These are phyloP conservation scores for Pestalotiopsis sp. DNA, from an alignment of 2,329 filamentous ascomycete genomes.

Conservation along the genomic window DNA sequence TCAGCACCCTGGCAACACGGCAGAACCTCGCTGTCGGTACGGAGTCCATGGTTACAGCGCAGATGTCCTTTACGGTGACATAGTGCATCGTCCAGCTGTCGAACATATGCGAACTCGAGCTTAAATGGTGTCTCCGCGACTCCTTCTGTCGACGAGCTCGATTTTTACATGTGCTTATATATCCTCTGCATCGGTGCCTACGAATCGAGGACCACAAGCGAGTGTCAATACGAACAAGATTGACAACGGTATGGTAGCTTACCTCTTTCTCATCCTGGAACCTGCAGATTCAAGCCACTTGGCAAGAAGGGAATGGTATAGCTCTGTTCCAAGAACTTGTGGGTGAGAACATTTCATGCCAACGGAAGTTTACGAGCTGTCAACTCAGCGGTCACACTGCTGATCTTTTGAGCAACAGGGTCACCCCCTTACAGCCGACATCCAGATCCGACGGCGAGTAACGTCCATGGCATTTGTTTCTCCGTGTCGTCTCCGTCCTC, in stretches of 20 bases:
- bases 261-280: background rate
- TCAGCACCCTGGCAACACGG: background rate
- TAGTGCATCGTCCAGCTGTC: background rate
- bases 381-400: background rate
- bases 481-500: no score
- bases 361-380: background rate
- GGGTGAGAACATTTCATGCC: background rate
- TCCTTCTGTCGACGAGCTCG: background rate
- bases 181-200: background rate
- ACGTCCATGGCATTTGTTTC: background rate
- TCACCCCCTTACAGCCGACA: background rate
- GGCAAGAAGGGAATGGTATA: background rate
- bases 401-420: background rate
- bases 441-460: background rate
- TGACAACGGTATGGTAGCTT: background rate
- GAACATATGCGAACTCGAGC: background rate
- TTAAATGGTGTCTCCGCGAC: background rate
- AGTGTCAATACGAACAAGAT: background rate
- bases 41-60: conserved; percentile 1
- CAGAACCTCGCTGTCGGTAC: conserved; percentile 3
- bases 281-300: background rate
- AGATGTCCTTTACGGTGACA: background rate
- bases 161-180: background rate
- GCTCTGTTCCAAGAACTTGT: background rate
- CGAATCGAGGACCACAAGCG: background rate